Base-by-base conservation (phyloP, 768 basidiomycete species). In the Neoboletus magnificus region DNA sequence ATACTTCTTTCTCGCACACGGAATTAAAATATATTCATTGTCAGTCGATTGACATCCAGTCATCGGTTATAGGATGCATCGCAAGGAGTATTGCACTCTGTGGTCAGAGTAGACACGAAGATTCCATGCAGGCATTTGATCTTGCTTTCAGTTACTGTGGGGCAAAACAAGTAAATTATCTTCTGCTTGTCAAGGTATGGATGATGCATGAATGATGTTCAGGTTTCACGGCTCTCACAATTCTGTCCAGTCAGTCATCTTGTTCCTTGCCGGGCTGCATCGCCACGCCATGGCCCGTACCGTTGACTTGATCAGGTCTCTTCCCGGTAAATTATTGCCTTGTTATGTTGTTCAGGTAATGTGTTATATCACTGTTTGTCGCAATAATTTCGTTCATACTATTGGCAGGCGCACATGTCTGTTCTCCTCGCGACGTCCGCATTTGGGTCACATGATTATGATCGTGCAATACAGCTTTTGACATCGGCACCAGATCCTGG, bases 91-190 rank as follows among this genome's bases (percentile, higher is more conserved):
- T 60, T 4, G 62, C 58, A 18, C 49, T 63, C 10, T 15, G 48
- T 37, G 57, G 58, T 30, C 62, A 54, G 18, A 49, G 39, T 7
- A 48, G 23, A 51, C 49, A 60, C 3, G 62, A 55, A 29, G 52
- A 63, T 39, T 52, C 57, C 1, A 60, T 63, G 52, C 57, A 60
- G 22, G 62, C 54, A 7, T 60, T 63, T 42, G 62, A 63, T 32
- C 52, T 63, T 45, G 52, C 48, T 13, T 60, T 63, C 32, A 12
- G 37, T 32, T 29, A 27, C 23, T 63, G 54, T 35, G 7, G n/a
- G 7, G 6, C 39, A 12, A 46, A 63, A n/a, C 46, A 54, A 18
- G n/a, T 51, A 7, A 44, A 41, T 10, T 56, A 48, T 42, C 58
- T 63, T 32, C 36, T 64, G 13, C 57, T 63, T 2, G n/a, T 63